Percentiles rank a stretch among this genome's conserved stretches.
Evolutionary conservation across 2,329 filamentous ascomycete species (phyloP).

Genomic region (Phoma herbarum): DNA sequence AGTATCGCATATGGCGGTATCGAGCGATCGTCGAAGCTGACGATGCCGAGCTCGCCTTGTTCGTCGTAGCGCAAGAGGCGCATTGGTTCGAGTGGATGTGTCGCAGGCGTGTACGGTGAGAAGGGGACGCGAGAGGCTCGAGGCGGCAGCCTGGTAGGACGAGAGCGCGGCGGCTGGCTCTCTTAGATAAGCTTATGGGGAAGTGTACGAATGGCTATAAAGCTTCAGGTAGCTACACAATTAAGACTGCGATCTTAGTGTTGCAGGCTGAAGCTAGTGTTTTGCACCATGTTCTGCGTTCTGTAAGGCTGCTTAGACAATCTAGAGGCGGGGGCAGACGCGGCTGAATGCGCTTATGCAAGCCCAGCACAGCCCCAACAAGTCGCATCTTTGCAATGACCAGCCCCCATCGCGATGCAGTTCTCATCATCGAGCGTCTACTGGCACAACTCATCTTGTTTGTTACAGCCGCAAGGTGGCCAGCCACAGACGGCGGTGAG

Average conservation of each 20-base stretch:
- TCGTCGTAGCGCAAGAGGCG: conserved; percentile 1
- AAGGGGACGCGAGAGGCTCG: too few species aligned
- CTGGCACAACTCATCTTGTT: not conserved
- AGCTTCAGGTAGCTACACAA: not conserved
- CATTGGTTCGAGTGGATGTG: conserved; percentile 3
- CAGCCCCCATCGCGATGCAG: not conserved
- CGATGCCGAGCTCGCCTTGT: not conserved
- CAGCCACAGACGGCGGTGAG: too few species aligned
- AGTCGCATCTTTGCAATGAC: not conserved
- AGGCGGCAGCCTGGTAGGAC: too few species aligned
- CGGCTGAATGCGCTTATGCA: too few species aligned
- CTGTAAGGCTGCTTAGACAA: not conserved
- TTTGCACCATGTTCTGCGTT: not conserved
- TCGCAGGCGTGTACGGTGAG: not conserved
- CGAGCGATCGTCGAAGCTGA: conserved; percentile 1
- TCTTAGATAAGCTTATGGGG: not conserved
- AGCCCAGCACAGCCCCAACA: too few species aligned
- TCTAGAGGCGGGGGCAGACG: too few species aligned
- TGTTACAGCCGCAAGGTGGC: conserved; percentile 1
- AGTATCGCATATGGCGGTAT: conserved; percentile 7
- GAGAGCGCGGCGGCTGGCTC: too few species aligned
- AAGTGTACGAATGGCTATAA: not conserved
- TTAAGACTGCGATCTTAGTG: not conserved
- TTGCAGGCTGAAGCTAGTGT: not conserved
- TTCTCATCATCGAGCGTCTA: not conserved